These are phyloP conservation scores for Boletus coffeatus DNA, from an alignment of 1,284 basidiomycete genomes.

Conservation along the genomic window DNA sequence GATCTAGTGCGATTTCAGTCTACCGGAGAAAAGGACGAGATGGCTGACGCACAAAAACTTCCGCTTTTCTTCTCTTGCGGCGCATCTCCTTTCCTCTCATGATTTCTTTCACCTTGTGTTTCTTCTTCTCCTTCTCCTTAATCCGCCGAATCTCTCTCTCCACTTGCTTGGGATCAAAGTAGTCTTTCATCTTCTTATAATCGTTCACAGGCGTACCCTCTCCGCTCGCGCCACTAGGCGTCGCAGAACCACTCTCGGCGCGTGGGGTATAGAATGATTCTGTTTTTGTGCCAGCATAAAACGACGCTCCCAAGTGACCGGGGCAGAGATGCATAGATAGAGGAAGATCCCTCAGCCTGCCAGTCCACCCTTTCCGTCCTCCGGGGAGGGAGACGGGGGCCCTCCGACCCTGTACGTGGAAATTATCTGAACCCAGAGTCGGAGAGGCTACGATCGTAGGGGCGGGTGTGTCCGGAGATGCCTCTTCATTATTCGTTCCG, in stretches of 20 bases:
- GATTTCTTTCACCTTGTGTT: constrained; percentile 34
- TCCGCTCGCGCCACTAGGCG: constrained; percentile 18
- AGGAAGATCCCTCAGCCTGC: constrained; percentile 23
- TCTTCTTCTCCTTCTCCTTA: constrained; percentile 22
- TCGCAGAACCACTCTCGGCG: constrained; percentile 14
- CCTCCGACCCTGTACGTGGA: neutral
- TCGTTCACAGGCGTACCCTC: constrained; percentile 21
- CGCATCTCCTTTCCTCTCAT: constrained; percentile 44
- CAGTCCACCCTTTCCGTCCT: constrained; percentile 23
- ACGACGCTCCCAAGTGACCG: constrained; percentile 10
- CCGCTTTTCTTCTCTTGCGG: constrained; percentile 68
- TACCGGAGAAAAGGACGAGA: neutral
- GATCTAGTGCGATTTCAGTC: constrained; percentile 45
- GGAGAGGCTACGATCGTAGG: constrained; percentile 18
- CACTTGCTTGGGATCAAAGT: constrained; percentile 23
- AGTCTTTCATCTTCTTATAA: constrained; percentile 20
- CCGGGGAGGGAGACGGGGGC: constrained; percentile 3
- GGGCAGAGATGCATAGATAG: constrained; percentile 14
- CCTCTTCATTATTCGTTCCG: constrained; percentile 9
- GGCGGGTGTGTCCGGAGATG: constrained; percentile 15
- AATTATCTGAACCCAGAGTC: constrained; percentile 11
- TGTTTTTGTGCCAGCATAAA: constrained; percentile 18
- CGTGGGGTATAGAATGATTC: constrained; percentile 4
- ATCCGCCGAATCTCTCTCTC: constrained; percentile 16
- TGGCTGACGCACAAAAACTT: constrained; percentile 59